A percentile compares a stretch with the other conserved stretches of the same genome.
Conservation (phyloP, 345 rosid genomes). For the Eucalyptus dawsonii region DNA sequence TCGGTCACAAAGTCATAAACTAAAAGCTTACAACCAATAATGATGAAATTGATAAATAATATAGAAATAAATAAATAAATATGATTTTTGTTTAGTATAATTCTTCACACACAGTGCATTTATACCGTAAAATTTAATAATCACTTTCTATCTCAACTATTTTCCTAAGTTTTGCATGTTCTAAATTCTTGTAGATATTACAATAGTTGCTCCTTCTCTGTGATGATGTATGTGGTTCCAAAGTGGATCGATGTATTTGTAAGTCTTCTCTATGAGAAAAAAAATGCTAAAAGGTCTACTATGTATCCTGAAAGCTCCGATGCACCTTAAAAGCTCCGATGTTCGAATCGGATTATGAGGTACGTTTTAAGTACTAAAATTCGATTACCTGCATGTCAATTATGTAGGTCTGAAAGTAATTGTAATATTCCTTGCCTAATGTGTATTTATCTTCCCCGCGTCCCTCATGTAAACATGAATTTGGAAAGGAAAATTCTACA, state of each 20-base stretch:
- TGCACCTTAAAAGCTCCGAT: neutral
- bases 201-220: neutral
- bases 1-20: neutral
- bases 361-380: neutral
- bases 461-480: neutral
- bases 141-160: neutral
- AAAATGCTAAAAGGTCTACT: neutral
- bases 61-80: neutral
- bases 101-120: neutral
- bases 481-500: neutral
- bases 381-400: neutral
- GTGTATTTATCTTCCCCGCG: neutral
- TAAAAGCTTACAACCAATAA: neutral
- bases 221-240: too few species aligned
- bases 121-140: neutral
- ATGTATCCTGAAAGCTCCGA: neutral
- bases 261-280: neutral
- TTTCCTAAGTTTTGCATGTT: neutral
- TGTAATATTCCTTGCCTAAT: neutral
- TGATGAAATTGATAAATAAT: neutral
- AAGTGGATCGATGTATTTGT: neutral
- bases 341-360: neutral
- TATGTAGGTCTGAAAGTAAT: neutral
- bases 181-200: neutral
- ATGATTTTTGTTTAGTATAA: neutral